phyloP scores from a whole-genome alignment of 2,329 filamentous ascomycete species.

The Monosporascus ibericus region DNA sequence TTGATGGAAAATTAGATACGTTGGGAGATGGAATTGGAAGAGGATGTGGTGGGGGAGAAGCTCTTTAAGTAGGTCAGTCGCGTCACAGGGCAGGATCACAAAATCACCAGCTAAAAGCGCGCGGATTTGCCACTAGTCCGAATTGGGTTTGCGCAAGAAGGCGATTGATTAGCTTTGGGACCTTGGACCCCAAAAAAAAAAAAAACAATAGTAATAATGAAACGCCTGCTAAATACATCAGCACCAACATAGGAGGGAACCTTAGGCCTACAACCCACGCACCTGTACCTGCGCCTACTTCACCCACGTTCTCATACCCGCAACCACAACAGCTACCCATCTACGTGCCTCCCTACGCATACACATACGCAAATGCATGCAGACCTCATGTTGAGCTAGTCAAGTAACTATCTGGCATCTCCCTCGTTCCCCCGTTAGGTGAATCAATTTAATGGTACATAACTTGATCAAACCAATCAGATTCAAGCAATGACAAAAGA shows the following conservation, averaged over 20 bases:
- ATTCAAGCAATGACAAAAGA: neutral
- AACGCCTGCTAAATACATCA: too few relatives aligned
- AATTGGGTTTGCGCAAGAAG: slow-evolving; percentile 10
- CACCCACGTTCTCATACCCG: too few relatives aligned
- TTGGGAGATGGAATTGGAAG: slow-evolving; percentile 26
- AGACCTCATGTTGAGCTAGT: neutral
- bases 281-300: neutral
- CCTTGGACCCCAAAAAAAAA: too few relatives aligned
- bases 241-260: neutral
- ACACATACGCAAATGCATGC: too few relatives aligned
- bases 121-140: slow-evolving; percentile 17
- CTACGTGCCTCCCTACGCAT: too few relatives aligned
- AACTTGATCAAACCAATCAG: neutral
- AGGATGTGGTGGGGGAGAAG: slow-evolving; percentile 31
- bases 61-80: slow-evolving; percentile 27
- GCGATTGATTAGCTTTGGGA: slow-evolving; percentile 2
- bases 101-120: slow-evolving; percentile 14
- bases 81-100: slow-evolving; percentile 22
- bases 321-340: too few relatives aligned
- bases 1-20: slow-evolving; percentile 16
- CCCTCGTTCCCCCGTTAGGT: neutral
- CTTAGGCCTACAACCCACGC: neutral
- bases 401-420: neutral
- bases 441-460: neutral
- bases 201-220: too few relatives aligned